These are phyloP conservation scores for Diplodia sapinea DNA, from an alignment of 2,329 filamentous ascomycete genomes.

Conservation along the genomic window DNA sequence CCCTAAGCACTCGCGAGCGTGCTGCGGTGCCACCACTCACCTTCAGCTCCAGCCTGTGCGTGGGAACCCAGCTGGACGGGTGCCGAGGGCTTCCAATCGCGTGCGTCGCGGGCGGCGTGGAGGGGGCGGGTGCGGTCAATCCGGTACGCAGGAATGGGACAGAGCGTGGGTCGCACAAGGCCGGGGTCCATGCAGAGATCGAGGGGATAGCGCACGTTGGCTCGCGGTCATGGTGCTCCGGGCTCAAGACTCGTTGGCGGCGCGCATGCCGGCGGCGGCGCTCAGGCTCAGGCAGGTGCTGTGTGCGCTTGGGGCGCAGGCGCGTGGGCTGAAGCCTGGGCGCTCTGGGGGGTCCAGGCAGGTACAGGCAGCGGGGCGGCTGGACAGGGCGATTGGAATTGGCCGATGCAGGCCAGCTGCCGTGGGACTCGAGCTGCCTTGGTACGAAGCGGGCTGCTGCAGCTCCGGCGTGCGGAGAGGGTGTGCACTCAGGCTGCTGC, in stretches of 20 bases:
- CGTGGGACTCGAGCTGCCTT: constrained; percentile 31
- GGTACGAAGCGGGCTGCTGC: constrained; percentile 29
- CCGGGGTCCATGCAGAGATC: constrained; percentile 45
- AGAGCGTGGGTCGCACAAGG: constrained; percentile 46
- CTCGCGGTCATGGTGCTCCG: constrained; percentile 32
- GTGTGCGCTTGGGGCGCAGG: constrained; percentile 21
- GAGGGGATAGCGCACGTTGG: constrained; percentile 40
- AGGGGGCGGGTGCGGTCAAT: constrained; percentile 31
- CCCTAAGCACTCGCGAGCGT: constrained; percentile 44
- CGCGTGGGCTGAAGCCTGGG: constrained; percentile 4
- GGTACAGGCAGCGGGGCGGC: constrained; percentile 29
- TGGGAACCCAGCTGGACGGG: constrained; percentile 28
- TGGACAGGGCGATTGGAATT: constrained; percentile 30
- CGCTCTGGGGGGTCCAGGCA: constrained; percentile 27
- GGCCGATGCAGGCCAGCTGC: constrained; percentile 31
- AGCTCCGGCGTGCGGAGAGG: constrained; percentile 26
- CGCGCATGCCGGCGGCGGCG: constrained; percentile 44
- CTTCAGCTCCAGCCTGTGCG: constrained; percentile 30
- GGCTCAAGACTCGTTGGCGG: constrained; percentile 40
- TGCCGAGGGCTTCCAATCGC: constrained; percentile 30
- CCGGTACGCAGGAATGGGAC: constrained; percentile 49
- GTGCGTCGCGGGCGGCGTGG: constrained; percentile 12
- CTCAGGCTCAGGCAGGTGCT: constrained; percentile 26
- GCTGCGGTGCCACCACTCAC: constrained; percentile 44
- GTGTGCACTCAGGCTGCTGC: constrained; percentile 12